Percentiles rank a stretch among this genome's conserved stretches.
phyloP scores from a whole-genome alignment of 2,329 filamentous ascomycete genomes.

The Fusarium sp. region DNA sequence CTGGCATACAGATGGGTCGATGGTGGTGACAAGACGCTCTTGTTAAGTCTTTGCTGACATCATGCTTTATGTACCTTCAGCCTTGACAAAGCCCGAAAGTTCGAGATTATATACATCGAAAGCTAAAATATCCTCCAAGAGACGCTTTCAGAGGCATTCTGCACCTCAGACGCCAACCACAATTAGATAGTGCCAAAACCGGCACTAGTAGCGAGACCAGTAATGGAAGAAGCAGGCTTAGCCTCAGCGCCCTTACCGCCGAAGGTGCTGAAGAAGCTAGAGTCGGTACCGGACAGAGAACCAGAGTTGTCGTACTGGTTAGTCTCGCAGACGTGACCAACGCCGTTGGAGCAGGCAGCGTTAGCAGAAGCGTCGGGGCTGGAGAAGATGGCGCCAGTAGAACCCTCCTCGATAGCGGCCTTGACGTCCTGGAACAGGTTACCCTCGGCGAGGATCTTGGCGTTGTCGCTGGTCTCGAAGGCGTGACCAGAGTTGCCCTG shows the following conservation, averaged over 20 bases:
- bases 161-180: background rate
- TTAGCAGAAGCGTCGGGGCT: constrained; percentile 52
- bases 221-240: constrained; percentile 49
- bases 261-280: constrained; percentile 63
- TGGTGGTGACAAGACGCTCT: background rate
- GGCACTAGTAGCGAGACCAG: constrained; percentile 55
- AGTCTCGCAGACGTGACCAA: constrained; percentile 63
- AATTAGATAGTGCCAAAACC: constrained; percentile 60
- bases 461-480: constrained; percentile 63
- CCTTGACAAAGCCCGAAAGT: background rate
- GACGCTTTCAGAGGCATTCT: background rate
- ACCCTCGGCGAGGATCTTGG: constrained; percentile 64
- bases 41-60: constrained; percentile 5
- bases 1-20: background rate
- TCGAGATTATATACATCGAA: constrained; percentile 21
- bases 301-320: constrained; percentile 62
- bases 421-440: constrained; percentile 69
- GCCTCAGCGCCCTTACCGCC: constrained; percentile 64
- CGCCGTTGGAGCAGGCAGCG: constrained; percentile 56
- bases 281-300: constrained; percentile 56
- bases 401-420: constrained; percentile 53
- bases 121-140: background rate
- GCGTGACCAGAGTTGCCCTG: constrained; percentile 66
- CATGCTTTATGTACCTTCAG: constrained; percentile 7
- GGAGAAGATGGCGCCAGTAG: constrained; percentile 51